phyloP scores from a whole-genome alignment of 2,329 filamentous ascomycete genomes.

The Epichloe coenophiala region DNA sequence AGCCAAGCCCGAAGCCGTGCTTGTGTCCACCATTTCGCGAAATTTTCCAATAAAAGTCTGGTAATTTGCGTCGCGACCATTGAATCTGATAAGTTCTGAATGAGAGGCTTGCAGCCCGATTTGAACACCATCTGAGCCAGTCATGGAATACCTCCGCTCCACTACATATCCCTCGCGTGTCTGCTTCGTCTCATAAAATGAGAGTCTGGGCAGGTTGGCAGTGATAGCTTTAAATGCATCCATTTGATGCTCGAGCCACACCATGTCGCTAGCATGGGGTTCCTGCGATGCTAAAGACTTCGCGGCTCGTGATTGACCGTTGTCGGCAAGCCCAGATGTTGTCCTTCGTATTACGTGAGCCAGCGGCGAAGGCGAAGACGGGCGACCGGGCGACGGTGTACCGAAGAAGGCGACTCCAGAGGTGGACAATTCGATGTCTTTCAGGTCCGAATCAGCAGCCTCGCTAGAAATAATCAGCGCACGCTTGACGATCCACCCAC shows the following conservation, averaged over 20 bases:
- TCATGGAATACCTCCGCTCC: slow-evolving; percentile 12
- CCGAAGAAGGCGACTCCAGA: slow-evolving; percentile 16
- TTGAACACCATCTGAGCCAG: slow-evolving; percentile 13
- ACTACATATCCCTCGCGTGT: slow-evolving; percentile 13
- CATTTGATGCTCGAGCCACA: slow-evolving; percentile 16
- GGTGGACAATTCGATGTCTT: slow-evolving; percentile 13
- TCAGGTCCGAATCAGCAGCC: slow-evolving; percentile 10
- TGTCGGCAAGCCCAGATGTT: slow-evolving; percentile 9
- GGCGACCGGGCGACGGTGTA: slow-evolving; percentile 12
- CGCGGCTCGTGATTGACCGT: background rate
- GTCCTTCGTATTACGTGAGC: slow-evolving; percentile 14
- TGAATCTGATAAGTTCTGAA: slow-evolving; percentile 12
- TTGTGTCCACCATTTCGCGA: slow-evolving; percentile 10
- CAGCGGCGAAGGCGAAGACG: slow-evolving; percentile 13
- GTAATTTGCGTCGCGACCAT: slow-evolving; percentile 14
- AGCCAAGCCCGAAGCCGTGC: slow-evolving; percentile 6
- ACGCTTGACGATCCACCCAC: slow-evolving; percentile 17
- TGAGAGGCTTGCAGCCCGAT: slow-evolving; percentile 12
- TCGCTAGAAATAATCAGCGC: slow-evolving; percentile 15
- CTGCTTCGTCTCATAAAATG: slow-evolving; percentile 15
- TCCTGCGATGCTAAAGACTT: slow-evolving; percentile 2
- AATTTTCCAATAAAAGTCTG: slow-evolving; percentile 12
- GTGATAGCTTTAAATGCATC: slow-evolving; percentile 15
- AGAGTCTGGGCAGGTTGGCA: slow-evolving; percentile 11
- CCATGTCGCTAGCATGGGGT: slow-evolving; percentile 9